Conservation (phyloP, 1,284 basidiomycete genomes). For the Melampsora americana region DNA sequence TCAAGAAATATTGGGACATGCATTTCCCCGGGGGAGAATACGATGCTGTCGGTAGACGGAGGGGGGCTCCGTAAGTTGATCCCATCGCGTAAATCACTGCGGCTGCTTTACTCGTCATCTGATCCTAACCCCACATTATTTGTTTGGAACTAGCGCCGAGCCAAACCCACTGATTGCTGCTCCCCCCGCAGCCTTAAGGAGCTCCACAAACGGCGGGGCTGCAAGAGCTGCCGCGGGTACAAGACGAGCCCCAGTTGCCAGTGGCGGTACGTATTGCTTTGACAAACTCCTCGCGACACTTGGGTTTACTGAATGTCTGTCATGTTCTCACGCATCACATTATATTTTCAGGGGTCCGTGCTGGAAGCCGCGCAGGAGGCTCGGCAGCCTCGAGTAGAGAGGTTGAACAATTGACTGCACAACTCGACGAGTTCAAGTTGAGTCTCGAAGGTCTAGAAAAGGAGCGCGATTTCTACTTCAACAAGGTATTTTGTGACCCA, state of each 20-base stretch:
- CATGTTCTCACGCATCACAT: not conserved
- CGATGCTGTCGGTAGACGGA: slow-evolving; percentile 76
- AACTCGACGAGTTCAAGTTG: slow-evolving; percentile 76
- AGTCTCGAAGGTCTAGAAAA: slow-evolving; percentile 75
- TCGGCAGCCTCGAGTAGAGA: slow-evolving; percentile 53
- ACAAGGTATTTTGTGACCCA: slow-evolving; percentile 65
- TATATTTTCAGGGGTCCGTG: slow-evolving; percentile 17
- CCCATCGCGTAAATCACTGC: not conserved
- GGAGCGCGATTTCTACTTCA: slow-evolving; percentile 97
- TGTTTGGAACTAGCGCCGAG: slow-evolving; percentile 10
- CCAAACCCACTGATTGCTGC: slow-evolving; percentile 38
- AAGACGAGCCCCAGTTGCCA: slow-evolving; percentile 12
- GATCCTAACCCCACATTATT: not conserved
- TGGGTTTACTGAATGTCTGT: not conserved
- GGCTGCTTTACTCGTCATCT: not conserved
- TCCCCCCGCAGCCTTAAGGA: slow-evolving; percentile 21
- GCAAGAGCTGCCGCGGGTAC: slow-evolving; percentile 59
- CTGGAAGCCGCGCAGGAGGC: slow-evolving; percentile 25
- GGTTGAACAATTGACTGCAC: slow-evolving; percentile 65
- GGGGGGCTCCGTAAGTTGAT: slow-evolving; percentile 60
- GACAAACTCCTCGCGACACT: not conserved
- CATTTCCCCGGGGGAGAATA: slow-evolving; percentile 86
- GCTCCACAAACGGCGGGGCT: slow-evolving; percentile 47
- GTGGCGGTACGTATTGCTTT: not conserved
- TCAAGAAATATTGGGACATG: slow-evolving; percentile 90